Conservation (phyloP, 2,329 filamentous ascomycete species). For the Diplodia sapinea region DNA sequence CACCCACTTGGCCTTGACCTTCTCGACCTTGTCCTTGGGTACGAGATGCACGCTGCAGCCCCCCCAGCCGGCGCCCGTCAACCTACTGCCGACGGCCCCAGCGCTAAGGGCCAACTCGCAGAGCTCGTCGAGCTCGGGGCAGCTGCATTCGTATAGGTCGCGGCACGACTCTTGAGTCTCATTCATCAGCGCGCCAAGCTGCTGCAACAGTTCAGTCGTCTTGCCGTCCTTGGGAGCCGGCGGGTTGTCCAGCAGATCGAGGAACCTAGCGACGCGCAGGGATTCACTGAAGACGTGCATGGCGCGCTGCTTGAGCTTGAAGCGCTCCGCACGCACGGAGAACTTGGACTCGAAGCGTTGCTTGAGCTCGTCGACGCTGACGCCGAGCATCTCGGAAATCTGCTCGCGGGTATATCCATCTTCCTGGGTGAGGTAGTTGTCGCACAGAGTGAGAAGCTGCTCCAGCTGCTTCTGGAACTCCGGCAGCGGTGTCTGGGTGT, state of each 20-base stretch:
- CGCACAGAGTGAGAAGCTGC: conserved; percentile 71
- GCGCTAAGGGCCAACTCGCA: conserved; percentile 78
- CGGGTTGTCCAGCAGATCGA: conserved; percentile 67
- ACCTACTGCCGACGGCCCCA: conserved; percentile 80
- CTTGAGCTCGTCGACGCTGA: conserved; percentile 74
- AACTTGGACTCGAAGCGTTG: conserved; percentile 83
- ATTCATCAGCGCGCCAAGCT: conserved; percentile 84
- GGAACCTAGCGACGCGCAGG: conserved; percentile 82
- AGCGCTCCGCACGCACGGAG: conserved; percentile 83
- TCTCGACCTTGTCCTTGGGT: conserved; percentile 78
- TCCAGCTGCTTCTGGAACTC: conserved; percentile 69
- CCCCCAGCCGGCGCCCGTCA: conserved; percentile 96
- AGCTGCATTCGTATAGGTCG: conserved; percentile 88
- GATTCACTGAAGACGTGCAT: conserved; percentile 92
- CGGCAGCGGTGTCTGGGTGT: conserved; percentile 53
- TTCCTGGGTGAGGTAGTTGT: conserved; percentile 74
- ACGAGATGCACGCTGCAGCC: conserved; percentile 95
- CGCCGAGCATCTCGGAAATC: conserved; percentile 73
- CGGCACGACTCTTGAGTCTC: conserved; percentile 87
- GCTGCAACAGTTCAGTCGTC: conserved; percentile 69
- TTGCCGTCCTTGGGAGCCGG: conserved; percentile 54
- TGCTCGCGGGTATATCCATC: conserved; percentile 89
- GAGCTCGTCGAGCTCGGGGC: conserved; percentile 87
- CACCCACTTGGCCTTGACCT: conserved; percentile 77
- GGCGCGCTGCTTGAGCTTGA: conserved; percentile 86